phyloP scores from a whole-genome alignment of 352 stramenopile species.

The Pythium chondricola region DNA sequence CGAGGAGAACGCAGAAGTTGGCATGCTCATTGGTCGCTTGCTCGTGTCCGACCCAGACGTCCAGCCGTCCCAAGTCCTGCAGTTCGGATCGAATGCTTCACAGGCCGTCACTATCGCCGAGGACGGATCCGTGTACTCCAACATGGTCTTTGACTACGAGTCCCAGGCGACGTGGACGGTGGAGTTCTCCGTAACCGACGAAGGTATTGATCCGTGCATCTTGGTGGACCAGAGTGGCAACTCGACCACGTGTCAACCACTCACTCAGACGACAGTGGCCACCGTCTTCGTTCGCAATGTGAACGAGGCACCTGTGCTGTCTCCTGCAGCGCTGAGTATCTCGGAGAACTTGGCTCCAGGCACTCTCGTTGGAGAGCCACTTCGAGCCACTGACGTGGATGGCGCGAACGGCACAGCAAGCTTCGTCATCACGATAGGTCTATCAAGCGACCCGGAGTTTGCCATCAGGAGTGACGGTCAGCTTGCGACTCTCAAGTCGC shows the following conservation, averaged over 20 bases:
- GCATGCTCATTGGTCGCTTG: constrained; percentile 29
- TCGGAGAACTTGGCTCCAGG: constrained; percentile 37
- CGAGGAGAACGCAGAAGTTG: constrained; percentile 27
- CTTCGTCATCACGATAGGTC: constrained; percentile 24
- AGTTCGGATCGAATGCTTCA: constrained; percentile 31
- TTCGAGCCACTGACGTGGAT: constrained; percentile 38
- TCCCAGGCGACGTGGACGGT: constrained; percentile 20
- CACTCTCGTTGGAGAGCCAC: constrained; percentile 33
- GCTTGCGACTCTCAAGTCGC: constrained; percentile 22
- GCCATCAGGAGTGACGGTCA: constrained; percentile 35
- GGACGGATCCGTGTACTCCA: constrained; percentile 14
- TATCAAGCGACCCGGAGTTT: constrained; percentile 23
- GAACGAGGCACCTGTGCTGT: constrained; percentile 40
- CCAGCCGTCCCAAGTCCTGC: constrained; percentile 2
- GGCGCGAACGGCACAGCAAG: constrained; percentile 21
- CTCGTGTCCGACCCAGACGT: constrained; percentile 31
- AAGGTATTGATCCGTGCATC: constrained; percentile 18
- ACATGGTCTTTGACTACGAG: constrained; percentile 33
- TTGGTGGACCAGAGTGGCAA: constrained; percentile 4
- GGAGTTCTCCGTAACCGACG: constrained; percentile 30
- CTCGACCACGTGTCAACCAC: constrained; percentile 9
- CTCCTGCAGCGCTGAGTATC: constrained; percentile 15
- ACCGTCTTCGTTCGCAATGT: constrained; percentile 25
- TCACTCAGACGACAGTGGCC: constrained; percentile 5
- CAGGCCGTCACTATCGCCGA: constrained; percentile 16